phyloP scores from a whole-genome alignment of 192 early-diverging fungal species.

The Coemansia sp. region DNA sequence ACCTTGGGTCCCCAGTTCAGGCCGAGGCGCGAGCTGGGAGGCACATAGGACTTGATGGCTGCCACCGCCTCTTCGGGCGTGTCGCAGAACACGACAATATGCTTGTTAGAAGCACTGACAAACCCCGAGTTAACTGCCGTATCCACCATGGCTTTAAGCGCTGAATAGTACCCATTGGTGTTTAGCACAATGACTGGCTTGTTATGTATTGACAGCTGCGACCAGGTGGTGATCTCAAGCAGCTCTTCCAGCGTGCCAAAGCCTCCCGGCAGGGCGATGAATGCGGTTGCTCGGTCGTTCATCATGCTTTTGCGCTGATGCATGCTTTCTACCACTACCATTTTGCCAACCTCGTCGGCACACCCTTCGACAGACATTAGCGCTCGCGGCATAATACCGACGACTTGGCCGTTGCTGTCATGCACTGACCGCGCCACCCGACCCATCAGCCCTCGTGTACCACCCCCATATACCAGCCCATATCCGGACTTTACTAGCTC shows the following conservation, averaged over 20 bases:
- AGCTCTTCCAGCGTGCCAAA: slow-evolving; percentile 87
- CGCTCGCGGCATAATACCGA: slow-evolving; percentile 74
- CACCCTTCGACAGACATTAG: slow-evolving; percentile 55
- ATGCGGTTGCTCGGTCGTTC: slow-evolving; percentile 65
- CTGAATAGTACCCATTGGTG: slow-evolving; percentile 72
- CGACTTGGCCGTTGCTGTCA: slow-evolving; percentile 60
- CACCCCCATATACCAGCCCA: slow-evolving; percentile 70
- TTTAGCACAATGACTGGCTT: slow-evolving; percentile 82
- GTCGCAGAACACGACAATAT: slow-evolving; percentile 59
- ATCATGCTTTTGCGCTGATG: slow-evolving; percentile 77
- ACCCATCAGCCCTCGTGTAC: slow-evolving; percentile 77
- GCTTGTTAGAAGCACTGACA: slow-evolving; percentile 48
- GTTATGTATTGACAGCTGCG: slow-evolving; percentile 71
- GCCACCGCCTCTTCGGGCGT: slow-evolving; percentile 59
- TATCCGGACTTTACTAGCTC: slow-evolving; percentile 57
- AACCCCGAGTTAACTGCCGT: slow-evolving; percentile 65
- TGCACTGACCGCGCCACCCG: slow-evolving; percentile 66
- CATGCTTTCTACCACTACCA: slow-evolving; percentile 75
- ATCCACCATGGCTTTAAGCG: slow-evolving; percentile 64
- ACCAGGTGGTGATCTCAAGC: slow-evolving; percentile 79
- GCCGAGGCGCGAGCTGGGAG: slow-evolving; percentile 49
- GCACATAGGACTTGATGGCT: slow-evolving; percentile 55
- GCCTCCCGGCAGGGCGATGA: slow-evolving; percentile 84
- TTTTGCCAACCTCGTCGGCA: slow-evolving; percentile 44
- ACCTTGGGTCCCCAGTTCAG: slow-evolving; percentile 53